A percentile compares a stretch with the other conserved stretches of the same genome.
Conservation (phyloP, 2,329 filamentous ascomycete species). For the Colletotrichum sp. region DNA sequence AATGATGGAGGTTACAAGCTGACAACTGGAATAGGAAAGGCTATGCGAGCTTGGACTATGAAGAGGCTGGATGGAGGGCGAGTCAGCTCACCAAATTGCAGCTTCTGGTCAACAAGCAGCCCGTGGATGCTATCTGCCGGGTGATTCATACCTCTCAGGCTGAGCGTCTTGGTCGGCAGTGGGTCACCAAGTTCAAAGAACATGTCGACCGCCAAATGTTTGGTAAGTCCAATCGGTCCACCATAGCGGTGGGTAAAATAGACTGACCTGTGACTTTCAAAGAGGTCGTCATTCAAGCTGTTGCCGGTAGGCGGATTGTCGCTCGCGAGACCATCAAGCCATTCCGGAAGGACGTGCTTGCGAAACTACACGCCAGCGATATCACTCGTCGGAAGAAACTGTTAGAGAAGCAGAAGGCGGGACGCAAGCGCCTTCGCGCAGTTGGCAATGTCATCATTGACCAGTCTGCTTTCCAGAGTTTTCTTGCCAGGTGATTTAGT, state of each 20-base stretch:
- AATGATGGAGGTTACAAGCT: background rate
- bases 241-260: background rate
- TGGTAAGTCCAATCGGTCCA: conserved; percentile 36
- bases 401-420: conserved; percentile 96
- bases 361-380: conserved; percentile 92
- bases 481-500: conserved; percentile 73
- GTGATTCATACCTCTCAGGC: conserved; percentile 85
- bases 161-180: conserved; percentile 79
- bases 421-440: conserved; percentile 82
- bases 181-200: conserved; percentile 96
- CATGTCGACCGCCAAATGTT: conserved; percentile 98
- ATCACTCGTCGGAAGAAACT: conserved; percentile 82
- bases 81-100: conserved; percentile 88
- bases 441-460: conserved; percentile 96
- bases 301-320: conserved; percentile 80
- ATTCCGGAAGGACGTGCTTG: conserved; percentile 92
- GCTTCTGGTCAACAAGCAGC: conserved; percentile 88
- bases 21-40: conserved; percentile 63
- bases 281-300: conserved; percentile 94
- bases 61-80: conserved; percentile 86
- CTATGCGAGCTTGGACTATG: conserved; percentile 95
- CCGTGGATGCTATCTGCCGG: conserved; percentile 93
- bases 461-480: conserved; percentile 92
- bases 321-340: conserved; percentile 96
- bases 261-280: background rate